Conservation (phyloP, 2,329 filamentous ascomycete genomes). For the Raffaelea arxii region DNA sequence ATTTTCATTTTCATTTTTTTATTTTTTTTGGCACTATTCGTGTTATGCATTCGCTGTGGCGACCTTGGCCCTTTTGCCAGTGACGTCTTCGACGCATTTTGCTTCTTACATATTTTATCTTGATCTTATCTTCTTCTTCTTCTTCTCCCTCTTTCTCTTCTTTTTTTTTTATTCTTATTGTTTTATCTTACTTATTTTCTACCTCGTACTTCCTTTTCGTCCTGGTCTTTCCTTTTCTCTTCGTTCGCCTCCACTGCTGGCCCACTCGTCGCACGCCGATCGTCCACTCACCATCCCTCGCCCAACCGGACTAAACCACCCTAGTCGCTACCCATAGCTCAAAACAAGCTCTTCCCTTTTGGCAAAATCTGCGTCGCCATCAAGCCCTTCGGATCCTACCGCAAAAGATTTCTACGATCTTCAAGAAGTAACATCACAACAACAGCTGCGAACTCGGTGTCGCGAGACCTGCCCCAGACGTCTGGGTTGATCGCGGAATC, state of each 20-base stretch:
- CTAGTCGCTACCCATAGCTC: background rate
- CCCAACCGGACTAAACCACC: background rate
- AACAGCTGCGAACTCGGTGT: background rate
- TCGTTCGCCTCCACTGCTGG: background rate
- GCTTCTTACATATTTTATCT: background rate
- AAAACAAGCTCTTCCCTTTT: background rate
- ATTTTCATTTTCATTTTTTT: too few species aligned
- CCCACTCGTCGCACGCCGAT: background rate
- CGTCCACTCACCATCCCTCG: background rate
- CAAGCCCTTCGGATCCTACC: background rate
- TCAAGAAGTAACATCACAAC: too few species aligned
- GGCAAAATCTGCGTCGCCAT: background rate
- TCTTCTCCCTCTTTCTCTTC: background rate
- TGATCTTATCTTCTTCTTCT: background rate
- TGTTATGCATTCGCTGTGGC: too few species aligned
- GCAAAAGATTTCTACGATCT: background rate
- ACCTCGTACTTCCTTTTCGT: background rate
- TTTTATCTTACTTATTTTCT: background rate
- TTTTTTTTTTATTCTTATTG: background rate
- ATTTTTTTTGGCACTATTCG: too few species aligned
- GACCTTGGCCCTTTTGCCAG: too few species aligned
- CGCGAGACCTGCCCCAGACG: background rate
- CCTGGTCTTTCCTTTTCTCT: background rate
- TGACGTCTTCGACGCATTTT: too few species aligned
- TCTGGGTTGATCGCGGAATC: background rate